phyloP scores from a whole-genome alignment of 2,329 filamentous ascomycete species.

The Phialocephala sp. region DNA sequence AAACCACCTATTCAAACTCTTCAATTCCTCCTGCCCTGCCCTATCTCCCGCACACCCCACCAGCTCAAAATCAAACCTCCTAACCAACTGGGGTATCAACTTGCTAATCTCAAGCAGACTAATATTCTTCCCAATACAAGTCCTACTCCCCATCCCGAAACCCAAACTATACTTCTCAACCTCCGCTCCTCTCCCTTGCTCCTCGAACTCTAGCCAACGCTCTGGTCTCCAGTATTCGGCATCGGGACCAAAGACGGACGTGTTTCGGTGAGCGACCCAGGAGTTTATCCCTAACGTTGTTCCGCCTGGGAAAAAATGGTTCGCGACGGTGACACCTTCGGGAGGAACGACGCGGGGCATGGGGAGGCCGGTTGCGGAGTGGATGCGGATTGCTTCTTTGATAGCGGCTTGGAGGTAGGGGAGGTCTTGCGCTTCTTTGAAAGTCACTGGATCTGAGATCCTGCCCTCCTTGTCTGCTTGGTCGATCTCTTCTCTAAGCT shows the following conservation, averaged over 20 bases:
- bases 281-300: constrained; percentile 44
- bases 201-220: constrained; percentile 52
- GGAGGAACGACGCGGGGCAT: constrained; percentile 55
- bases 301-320: constrained; percentile 48
- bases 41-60: constrained; percentile 28
- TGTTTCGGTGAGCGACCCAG: constrained; percentile 46
- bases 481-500: constrained; percentile 45
- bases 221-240: constrained; percentile 56
- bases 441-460: constrained; percentile 43
- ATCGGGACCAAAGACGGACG: constrained; percentile 54
- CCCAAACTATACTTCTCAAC: constrained; percentile 50
- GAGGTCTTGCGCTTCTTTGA: constrained; percentile 48
- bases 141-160: constrained; percentile 50
- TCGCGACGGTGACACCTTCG: constrained; percentile 50
- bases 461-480: constrained; percentile 23
- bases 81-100: constrained; percentile 47
- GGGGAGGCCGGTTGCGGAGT: constrained; percentile 54
- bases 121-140: constrained; percentile 52
- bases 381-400: constrained; percentile 57
- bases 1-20: constrained; percentile 39
- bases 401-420: constrained; percentile 57
- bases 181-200: constrained; percentile 52
- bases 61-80: constrained; percentile 39
- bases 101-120: constrained; percentile 52
- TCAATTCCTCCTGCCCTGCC: constrained; percentile 23